These are phyloP conservation scores for Salix purpurea DNA, from an alignment of 345 rosid species.

Conservation along the genomic window DNA sequence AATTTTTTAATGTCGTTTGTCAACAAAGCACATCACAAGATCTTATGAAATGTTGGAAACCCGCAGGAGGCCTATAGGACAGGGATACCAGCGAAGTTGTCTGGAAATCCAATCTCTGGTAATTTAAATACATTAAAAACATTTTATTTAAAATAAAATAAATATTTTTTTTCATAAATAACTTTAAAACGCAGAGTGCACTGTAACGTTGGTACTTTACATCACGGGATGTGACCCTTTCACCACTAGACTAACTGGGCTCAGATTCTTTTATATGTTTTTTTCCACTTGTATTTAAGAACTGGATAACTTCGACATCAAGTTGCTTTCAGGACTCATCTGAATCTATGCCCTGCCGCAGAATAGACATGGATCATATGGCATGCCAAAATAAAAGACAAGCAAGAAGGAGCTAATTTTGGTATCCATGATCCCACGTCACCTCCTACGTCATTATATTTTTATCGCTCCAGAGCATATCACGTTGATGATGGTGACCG, in stretches of 20 bases:
- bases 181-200: too few relatives aligned
- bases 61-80: not conserved
- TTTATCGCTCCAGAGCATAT: not conserved
- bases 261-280: too few relatives aligned
- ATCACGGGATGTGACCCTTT: not conserved
- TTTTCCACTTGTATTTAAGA: too few relatives aligned
- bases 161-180: too few relatives aligned
- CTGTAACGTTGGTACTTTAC: not conserved
- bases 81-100: not conserved
- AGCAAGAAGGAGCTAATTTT: not conserved
- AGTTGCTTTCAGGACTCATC: not conserved
- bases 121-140: too few relatives aligned
- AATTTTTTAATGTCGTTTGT: slow-evolving; percentile 13
- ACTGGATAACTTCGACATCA: too few relatives aligned
- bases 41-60: not conserved
- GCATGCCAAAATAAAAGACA: not conserved
- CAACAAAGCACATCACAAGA: not conserved
- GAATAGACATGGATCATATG: not conserved
- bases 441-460: not conserved
- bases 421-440: not conserved
- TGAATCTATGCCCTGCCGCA: not conserved
- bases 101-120: not conserved
- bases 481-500: not conserved
- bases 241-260: not conserved
- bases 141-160: too few relatives aligned